phyloP scores from a whole-genome alignment of 306 rosid species.

The Vigna nakashimae region DNA sequence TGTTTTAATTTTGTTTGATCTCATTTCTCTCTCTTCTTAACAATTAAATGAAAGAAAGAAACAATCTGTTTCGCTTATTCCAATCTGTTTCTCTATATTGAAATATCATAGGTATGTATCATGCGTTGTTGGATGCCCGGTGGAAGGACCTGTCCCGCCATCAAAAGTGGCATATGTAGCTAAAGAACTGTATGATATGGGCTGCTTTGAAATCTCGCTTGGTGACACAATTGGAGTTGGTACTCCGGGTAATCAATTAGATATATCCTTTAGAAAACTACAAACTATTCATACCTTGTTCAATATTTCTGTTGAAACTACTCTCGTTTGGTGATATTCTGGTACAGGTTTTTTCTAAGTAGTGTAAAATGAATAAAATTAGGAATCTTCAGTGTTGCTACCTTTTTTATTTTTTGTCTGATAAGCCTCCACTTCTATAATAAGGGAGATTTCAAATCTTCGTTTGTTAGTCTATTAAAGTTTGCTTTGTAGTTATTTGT shows the following conservation, averaged over 20 bases:
- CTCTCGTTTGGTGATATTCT: neutral
- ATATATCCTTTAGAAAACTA: neutral
- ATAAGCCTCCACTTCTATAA: neutral
- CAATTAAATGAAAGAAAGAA: neutral
- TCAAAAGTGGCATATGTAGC: constrained; percentile 91
- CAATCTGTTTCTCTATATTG: constrained; percentile 32
- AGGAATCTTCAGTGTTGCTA: neutral
- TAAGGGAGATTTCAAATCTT: constrained; percentile 21
- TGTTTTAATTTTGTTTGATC: neutral
- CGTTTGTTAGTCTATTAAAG: neutral
- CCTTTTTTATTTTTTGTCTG: neutral
- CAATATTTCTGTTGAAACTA: neutral
- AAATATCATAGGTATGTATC: constrained; percentile 79
- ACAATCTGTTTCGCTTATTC: constrained; percentile 23
- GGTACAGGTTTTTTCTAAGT: neutral
- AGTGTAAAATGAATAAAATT: neutral
- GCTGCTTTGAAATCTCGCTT: constrained; percentile 96
- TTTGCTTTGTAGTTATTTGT: neutral
- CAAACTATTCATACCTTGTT: constrained; percentile 3
- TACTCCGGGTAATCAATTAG: constrained; percentile 73
- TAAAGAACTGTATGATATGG: constrained; percentile 87
- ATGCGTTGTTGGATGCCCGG: constrained; percentile 93
- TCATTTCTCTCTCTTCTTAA: neutral
- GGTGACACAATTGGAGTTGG: constrained; percentile 94
- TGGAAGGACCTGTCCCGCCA: constrained; percentile 82